A percentile compares a stretch with the other conserved stretches of the same genome.
Conservation (phyloP, 129 eudicot genomes). For the Sambucus nigra region DNA sequence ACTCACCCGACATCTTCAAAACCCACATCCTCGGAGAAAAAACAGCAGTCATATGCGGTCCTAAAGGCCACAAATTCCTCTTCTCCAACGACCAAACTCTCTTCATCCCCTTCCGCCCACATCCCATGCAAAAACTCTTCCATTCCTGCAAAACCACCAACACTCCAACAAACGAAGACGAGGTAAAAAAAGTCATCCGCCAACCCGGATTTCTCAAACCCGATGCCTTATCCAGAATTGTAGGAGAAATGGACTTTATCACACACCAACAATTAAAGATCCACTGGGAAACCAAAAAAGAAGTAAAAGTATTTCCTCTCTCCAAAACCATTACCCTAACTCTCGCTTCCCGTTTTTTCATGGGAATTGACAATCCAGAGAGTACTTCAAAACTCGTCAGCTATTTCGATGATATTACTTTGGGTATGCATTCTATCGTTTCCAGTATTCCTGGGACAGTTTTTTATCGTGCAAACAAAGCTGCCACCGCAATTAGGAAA, state of each 20-base stretch:
- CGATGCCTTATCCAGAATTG: conserved; percentile 6
- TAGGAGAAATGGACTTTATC: conserved; percentile 13
- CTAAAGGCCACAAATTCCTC: background rate
- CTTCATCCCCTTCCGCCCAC: conserved; percentile 10
- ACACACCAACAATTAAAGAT: conserved; percentile 13
- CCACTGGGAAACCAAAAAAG: conserved; percentile 12
- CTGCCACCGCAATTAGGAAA: conserved; percentile 25
- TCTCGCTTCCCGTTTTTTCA: conserved; percentile 15
- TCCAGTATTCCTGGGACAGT: conserved; percentile 18
- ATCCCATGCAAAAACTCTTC: conserved; percentile 13
- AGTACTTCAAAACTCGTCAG: conserved; percentile 4
- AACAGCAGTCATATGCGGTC: conserved; percentile 8
- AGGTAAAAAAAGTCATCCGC: background rate
- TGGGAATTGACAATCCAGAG: conserved; percentile 18
- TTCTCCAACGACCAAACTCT: conserved; percentile 4
- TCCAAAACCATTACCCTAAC: conserved; percentile 11
- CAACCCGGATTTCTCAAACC: conserved; percentile 12
- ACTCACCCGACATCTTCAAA: conserved; percentile 1
- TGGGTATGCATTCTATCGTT: conserved; percentile 20
- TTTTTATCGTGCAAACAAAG: conserved; percentile 21
- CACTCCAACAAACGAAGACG: background rate
- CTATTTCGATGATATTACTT: conserved; percentile 15
- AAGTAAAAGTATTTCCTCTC: conserved; percentile 15
- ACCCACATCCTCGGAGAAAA: conserved; percentile 7
- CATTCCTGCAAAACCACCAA: conserved; percentile 1